phyloP scores from a whole-genome alignment of 805 yeast genomes.

The Suhomyces emberorum region DNA sequence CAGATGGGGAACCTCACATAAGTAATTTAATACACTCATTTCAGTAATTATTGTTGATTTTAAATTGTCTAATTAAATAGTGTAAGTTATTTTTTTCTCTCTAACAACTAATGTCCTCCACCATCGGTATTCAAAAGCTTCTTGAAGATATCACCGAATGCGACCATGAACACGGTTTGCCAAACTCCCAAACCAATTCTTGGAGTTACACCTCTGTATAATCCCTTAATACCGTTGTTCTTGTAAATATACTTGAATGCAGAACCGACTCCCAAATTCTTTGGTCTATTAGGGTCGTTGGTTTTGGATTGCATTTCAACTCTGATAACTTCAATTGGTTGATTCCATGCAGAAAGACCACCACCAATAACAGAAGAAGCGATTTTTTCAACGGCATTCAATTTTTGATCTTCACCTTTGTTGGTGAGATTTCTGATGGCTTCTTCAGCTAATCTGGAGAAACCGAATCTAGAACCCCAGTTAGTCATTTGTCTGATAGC shows the following conservation, averaged over 20 bases:
- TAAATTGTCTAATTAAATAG: too few species aligned
- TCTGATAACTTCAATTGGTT: conserved; percentile 96
- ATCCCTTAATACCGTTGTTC: conserved; percentile 82
- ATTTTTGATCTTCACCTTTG: conserved; percentile 55
- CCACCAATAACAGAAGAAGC: conserved; percentile 90
- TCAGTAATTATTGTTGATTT: too few species aligned
- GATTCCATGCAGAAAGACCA: conserved; percentile 97
- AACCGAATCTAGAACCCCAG: conserved; percentile 98
- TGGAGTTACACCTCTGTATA: conserved; percentile 95
- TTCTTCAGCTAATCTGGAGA: conserved; percentile 89
- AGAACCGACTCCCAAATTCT: conserved; percentile 72
- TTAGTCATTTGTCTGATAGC: conserved; percentile 99
- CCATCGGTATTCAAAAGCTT: conserved; percentile 40
- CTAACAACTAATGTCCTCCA: conserved; percentile 30
- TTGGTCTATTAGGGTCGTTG: conserved; percentile 92
- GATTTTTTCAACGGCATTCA: conserved; percentile 77
- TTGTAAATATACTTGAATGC: conserved; percentile 81
- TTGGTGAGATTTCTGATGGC: conserved; percentile 62
- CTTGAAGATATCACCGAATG: conserved; percentile 81
- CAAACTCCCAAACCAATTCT: conserved; percentile 95
- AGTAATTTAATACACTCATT: too few species aligned
- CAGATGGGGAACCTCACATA: conserved; percentile 31
- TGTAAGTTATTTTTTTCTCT: too few species aligned
- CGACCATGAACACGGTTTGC: conserved; percentile 99
- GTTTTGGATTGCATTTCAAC: conserved; percentile 98